Evolutionary conservation across 176 grass and related monocot species (phyloP).

Genomic region (Otatea glauca): DNA sequence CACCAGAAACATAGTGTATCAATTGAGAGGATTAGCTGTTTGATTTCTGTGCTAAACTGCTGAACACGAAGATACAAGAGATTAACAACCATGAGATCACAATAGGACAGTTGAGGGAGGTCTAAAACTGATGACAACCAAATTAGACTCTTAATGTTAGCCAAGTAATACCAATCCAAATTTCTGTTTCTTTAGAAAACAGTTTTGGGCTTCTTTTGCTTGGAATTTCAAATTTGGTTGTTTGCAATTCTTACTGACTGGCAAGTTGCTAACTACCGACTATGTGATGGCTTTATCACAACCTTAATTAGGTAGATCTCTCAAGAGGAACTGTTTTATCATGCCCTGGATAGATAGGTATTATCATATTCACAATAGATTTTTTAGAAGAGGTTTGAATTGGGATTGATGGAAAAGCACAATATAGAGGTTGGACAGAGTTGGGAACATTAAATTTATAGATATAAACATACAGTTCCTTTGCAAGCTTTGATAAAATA

Average conservation of each 20-base stretch:
- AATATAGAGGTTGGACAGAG: not conserved
- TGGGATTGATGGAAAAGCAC: not conserved
- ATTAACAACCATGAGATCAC: not conserved
- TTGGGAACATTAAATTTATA: not conserved
- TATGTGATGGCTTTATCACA: not conserved
- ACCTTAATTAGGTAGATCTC: constrained; percentile 9
- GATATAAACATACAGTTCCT: not conserved
- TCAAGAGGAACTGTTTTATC: not conserved
- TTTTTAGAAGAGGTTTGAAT: not conserved
- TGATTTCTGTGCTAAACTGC: not conserved
- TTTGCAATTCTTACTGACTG: not conserved
- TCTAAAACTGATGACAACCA: not conserved
- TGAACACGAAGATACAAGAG: not conserved
- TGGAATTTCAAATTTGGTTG: not conserved
- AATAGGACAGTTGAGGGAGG: not conserved
- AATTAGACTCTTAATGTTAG: constrained; percentile 6
- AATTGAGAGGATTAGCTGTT: not conserved
- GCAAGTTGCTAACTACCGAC: not conserved
- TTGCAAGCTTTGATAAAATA: not conserved
- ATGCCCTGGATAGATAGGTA: not conserved
- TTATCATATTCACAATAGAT: not conserved
- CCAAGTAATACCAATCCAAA: not conserved
- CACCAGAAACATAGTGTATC: not conserved
- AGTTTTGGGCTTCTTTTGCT: not conserved
- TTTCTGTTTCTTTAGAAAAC: not conserved